phyloP scores from a whole-genome alignment of 1,284 basidiomycete species.

The Anthracocystis panici-leucophaei region DNA sequence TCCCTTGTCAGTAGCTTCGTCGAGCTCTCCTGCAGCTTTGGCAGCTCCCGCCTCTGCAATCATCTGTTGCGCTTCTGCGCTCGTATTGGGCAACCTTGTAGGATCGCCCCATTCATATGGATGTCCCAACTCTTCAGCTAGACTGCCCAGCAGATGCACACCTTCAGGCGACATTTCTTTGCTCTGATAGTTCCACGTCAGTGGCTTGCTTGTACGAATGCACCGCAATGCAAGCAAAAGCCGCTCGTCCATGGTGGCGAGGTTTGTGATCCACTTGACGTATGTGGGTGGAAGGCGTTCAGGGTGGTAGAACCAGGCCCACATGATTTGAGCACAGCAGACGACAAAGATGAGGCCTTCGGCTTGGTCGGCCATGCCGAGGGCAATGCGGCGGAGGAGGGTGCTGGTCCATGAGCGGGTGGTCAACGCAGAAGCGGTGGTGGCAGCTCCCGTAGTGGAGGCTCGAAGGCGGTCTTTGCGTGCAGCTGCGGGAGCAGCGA shows the following conservation, averaged over 20 bases:
- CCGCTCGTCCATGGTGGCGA: conserved; percentile 69
- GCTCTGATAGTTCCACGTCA: conserved; percentile 65
- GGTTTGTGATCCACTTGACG: conserved; percentile 67
- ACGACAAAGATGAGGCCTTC: conserved; percentile 63
- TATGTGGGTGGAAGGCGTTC: conserved; percentile 65
- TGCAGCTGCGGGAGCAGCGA: conserved; percentile 20
- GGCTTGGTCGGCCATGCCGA: conserved; percentile 37
- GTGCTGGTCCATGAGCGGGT: background rate
- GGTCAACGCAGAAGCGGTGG: background rate
- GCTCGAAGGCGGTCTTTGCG: conserved; percentile 18
- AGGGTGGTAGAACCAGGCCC: conserved; percentile 68
- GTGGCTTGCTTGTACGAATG: conserved; percentile 56
- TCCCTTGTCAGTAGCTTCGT: background rate
- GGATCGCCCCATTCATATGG: conserved; percentile 63
- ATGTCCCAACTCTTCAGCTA: conserved; percentile 59
- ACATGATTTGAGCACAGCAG: conserved; percentile 66
- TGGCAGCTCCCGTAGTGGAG: background rate
- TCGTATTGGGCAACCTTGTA: conserved; percentile 41
- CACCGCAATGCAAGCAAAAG: conserved; percentile 64
- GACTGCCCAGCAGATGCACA: conserved; percentile 42
- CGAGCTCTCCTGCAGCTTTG: conserved; percentile 1
- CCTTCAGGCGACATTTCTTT: conserved; percentile 37
- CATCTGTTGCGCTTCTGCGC: conserved; percentile 30
- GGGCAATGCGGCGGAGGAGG: conserved; percentile 10
- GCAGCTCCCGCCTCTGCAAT: conserved; percentile 22